phyloP scores from a whole-genome alignment of 106 monocot species.

The Dendrobium chrysotoxum region DNA sequence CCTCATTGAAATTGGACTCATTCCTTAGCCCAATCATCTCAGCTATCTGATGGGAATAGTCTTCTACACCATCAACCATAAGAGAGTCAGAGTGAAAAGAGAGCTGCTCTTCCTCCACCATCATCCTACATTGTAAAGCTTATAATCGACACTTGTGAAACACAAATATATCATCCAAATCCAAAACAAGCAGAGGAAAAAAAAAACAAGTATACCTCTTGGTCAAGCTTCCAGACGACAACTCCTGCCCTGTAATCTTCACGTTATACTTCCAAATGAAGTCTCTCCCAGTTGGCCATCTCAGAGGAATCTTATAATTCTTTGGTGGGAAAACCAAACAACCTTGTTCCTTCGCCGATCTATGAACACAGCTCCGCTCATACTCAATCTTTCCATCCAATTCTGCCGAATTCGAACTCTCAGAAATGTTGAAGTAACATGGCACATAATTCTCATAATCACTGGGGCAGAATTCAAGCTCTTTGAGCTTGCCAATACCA shows the following conservation, averaged over 20 bases:
- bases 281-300: conserved; percentile 86
- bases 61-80: conserved; percentile 89
- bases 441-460: conserved; percentile 79
- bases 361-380: conserved; percentile 33
- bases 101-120: conserved; percentile 91
- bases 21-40: conserved; percentile 89
- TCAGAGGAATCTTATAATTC: conserved; percentile 68
- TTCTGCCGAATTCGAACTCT: conserved; percentile 19
- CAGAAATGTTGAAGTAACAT: conserved; percentile 69
- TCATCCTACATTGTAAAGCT: conserved; percentile 52
- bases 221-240: conserved; percentile 84
- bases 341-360: conserved; percentile 7
- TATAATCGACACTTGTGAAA: background rate
- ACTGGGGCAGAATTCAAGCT: conserved; percentile 51
- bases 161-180: background rate
- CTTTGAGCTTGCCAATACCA: conserved; percentile 41
- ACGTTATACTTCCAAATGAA: conserved; percentile 97
- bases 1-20: conserved; percentile 76
- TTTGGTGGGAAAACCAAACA: conserved; percentile 59
- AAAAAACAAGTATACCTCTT: conserved; percentile 44
- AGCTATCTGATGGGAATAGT: conserved; percentile 88
- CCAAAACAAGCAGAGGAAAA: background rate
- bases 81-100: conserved; percentile 68
- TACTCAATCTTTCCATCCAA: conserved; percentile 14
- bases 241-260: conserved; percentile 78